Percentiles rank a stretch among this genome's conserved stretches.
Evolutionary conservation across 208 protist species (phyloP).

Genomic region (Herpetomonas tarakana): DNA sequence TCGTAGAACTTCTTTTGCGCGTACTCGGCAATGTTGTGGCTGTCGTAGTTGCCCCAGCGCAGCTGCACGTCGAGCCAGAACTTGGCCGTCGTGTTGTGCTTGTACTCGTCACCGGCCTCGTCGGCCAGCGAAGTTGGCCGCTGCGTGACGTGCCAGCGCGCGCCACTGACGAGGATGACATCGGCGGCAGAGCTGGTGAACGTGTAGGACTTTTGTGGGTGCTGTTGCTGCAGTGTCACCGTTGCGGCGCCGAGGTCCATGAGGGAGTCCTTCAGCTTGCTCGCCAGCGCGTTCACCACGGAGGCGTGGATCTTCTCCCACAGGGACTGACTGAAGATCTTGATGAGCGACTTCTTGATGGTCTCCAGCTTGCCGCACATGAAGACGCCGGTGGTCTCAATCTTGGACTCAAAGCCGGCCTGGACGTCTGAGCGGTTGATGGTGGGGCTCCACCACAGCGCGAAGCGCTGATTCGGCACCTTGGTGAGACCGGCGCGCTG

Average conservation of each 20-base stretch:
- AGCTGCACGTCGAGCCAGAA: conserved; percentile 99
- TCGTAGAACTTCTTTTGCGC: conserved; percentile 99
- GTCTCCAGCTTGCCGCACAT: conserved; percentile 99
- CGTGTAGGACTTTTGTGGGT: conserved; percentile 91
- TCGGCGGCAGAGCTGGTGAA: conserved; percentile 95
- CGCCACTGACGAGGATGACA: conserved; percentile 95
- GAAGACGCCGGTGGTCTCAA: conserved; percentile 99
- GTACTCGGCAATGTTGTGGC: conserved; percentile 99
- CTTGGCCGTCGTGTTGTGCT: conserved; percentile 90
- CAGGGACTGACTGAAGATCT: conserved; percentile 99
- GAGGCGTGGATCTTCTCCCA: conserved; percentile 99
- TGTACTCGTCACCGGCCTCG: conserved; percentile 73
- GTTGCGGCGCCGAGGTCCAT: conserved; percentile 99
- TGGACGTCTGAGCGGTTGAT: conserved; percentile 99
- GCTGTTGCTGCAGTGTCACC: conserved; percentile 97
- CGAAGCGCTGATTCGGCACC: conserved; percentile 99
- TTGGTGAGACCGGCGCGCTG: conserved; percentile 99
- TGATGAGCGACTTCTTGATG: conserved; percentile 99
- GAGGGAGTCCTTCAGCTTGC: conserved; percentile 97
- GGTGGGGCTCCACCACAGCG: conserved; percentile 99
- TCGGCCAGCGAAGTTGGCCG: conserved; percentile 85
- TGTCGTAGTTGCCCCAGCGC: conserved; percentile 99
- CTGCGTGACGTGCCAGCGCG: conserved; percentile 94
- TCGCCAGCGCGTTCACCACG: conserved; percentile 98
- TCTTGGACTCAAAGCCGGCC: conserved; percentile 99